Base-by-base conservation (phyloP, 2,329 filamentous ascomycete species). In the Aspergillus sp. region DNA sequence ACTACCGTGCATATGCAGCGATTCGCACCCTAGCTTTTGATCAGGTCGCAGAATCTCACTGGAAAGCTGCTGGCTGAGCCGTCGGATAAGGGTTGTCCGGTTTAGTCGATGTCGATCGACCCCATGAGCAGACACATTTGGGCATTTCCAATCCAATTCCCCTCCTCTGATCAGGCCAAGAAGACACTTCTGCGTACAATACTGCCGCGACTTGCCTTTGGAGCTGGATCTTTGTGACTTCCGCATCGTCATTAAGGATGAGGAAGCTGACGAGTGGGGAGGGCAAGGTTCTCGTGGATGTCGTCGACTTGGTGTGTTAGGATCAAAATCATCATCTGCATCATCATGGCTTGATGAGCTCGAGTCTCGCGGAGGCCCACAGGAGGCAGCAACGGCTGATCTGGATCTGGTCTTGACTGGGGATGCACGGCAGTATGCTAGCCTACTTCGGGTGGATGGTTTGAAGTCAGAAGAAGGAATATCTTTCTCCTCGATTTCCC, bases 111-210 rank as follows among this genome's bases (percentile, higher is more conserved):
- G 58, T 19, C 47, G 42, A n/a, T 60, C 48, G 34, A 55, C 50
- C 17, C 62, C 59, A 61, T 78, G 73, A 47, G 69, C 60, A 9
- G 41, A 55, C 2, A 70, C 59, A 54, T 78, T 78, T 1, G 71
- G 75, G 60, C 74, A 76, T 4, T 54, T 19, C 40, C 52, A 19
- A 53, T 76, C 71, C 13, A 76, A 64, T 2, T 53, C 20, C 7
- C 57, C 55, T 32, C 67, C 60, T 6, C 57, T 54, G 9, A 67
- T 57, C 29, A 77, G 58, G 14, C 72, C 72, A 10, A 67, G 60
- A 16, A 77, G 63, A 59, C 74, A 77, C 38, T 64, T 64, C 19
- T 75, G 68, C 1, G 72, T 73, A 58, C 71, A 77, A 56, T 75
- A 76, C 42, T 52, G 57, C 44, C 63, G 56, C 23, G 52, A 49